These are phyloP conservation scores for Kwoniella dendrophila DNA, from an alignment of 768 basidiomycete genomes.

Conservation along the genomic window DNA sequence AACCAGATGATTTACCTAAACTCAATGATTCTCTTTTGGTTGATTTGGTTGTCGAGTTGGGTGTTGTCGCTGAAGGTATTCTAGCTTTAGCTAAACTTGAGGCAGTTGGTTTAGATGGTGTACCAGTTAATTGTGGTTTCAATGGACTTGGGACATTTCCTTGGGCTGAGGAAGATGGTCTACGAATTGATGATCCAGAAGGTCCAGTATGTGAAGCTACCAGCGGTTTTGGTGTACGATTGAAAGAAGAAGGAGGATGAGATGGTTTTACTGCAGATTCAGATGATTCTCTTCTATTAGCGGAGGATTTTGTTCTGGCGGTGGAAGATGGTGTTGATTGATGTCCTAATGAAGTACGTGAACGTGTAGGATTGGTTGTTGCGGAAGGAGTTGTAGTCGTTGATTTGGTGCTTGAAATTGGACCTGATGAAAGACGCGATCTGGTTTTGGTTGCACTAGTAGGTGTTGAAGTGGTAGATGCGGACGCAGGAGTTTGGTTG, in stretches of 20 bases:
- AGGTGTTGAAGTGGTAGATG: neutral
- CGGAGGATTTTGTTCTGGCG: neutral
- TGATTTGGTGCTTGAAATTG: neutral
- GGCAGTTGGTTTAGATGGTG: slow-evolving; percentile 46
- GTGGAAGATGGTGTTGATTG: neutral
- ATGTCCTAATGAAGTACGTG: slow-evolving; percentile 8
- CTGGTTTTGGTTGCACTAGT: neutral
- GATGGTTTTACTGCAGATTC: neutral
- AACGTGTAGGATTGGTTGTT: neutral
- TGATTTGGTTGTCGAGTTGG: neutral
- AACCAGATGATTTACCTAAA: slow-evolving; percentile 5
- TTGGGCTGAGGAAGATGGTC: slow-evolving; percentile 1
- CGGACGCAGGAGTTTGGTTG: neutral
- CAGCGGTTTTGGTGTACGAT: slow-evolving; percentile 23
- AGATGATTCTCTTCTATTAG: no score
- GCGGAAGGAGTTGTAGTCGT: neutral
- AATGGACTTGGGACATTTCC: slow-evolving; percentile 27
- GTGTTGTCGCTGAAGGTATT: slow-evolving; percentile 10
- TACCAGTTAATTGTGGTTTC: slow-evolving; percentile 46
- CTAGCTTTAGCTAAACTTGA: slow-evolving; percentile 44
- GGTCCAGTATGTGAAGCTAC: slow-evolving; percentile 34
- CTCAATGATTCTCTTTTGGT: slow-evolving; percentile 9
- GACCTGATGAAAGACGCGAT: neutral
- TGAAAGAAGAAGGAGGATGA: neutral
- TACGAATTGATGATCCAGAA: neutral